phyloP scores from a whole-genome alignment of 2,329 filamentous ascomycete genomes.

The Colletotrichum eremochloae region DNA sequence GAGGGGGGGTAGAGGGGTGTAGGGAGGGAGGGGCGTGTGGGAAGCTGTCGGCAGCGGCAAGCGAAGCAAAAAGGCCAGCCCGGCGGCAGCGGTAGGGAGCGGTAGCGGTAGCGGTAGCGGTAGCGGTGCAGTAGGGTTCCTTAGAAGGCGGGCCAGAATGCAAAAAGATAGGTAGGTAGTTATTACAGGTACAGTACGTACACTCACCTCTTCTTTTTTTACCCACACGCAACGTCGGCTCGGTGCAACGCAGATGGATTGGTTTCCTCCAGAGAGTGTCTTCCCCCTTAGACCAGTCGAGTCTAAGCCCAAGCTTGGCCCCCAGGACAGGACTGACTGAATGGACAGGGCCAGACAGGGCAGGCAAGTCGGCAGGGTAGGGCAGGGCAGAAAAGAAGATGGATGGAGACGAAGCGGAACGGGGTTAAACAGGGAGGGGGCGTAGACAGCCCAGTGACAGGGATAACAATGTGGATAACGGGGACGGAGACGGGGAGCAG shows the following conservation, averaged over 20 bases:
- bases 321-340: background rate
- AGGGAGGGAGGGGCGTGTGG: slow-evolving; percentile 1
- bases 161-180: background rate
- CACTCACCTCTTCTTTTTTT: background rate
- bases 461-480: background rate
- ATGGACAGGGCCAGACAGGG: slow-evolving; percentile 1
- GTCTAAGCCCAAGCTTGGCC: background rate
- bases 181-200: background rate
- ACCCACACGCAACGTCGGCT: background rate
- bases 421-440: background rate
- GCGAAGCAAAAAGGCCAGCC: slow-evolving; percentile 18
- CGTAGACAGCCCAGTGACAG: background rate
- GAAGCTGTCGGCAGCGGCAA: slow-evolving; percentile 37
- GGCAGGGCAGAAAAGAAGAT: slow-evolving; percentile 8
- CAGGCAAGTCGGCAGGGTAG: slow-evolving; percentile 2
- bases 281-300: background rate
- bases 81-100: slow-evolving; percentile 10
- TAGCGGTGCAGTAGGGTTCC: slow-evolving; percentile 2
- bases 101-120: slow-evolving; percentile 16
- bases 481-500: background rate
- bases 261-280: background rate
- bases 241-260: slow-evolving; percentile 5
- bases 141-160: slow-evolving; percentile 2
- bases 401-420: slow-evolving; percentile 8
- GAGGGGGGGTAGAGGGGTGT: slow-evolving; percentile 5